These are phyloP conservation scores for Linnemannia hyalina DNA, from an alignment of 192 early-diverging fungal species.

Conservation along the genomic window DNA sequence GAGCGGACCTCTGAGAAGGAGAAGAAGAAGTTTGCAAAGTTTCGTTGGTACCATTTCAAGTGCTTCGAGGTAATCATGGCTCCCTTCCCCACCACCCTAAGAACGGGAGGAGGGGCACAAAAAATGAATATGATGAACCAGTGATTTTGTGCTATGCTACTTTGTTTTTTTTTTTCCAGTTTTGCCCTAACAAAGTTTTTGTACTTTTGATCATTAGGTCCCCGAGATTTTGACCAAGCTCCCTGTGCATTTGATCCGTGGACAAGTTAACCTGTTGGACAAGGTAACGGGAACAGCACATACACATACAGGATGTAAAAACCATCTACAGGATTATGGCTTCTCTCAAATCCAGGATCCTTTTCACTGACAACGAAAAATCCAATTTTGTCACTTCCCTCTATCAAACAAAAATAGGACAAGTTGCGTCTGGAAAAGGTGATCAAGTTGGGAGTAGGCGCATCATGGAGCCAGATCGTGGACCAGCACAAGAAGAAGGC, in stretches of 20 bases:
- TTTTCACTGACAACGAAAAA: not conserved
- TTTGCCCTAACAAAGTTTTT: not conserved
- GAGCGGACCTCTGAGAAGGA: slow-evolving; percentile 61
- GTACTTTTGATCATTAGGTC: slow-evolving; percentile 30
- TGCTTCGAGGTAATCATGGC: slow-evolving; percentile 59
- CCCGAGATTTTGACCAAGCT: slow-evolving; percentile 61
- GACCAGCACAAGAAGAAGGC: slow-evolving; percentile 55
- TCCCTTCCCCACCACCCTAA: too few relatives aligned
- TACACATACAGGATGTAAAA: not conserved
- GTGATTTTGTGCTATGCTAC: not conserved
- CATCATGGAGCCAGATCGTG: slow-evolving; percentile 54
- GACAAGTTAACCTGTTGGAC: slow-evolving; percentile 56
- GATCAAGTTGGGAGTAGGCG: slow-evolving; percentile 56
- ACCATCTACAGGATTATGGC: not conserved
- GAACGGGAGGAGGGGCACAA: not conserved
- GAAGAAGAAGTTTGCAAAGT: slow-evolving; percentile 65
- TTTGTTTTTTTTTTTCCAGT: not conserved
- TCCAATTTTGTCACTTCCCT: not conserved
- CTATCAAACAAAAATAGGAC: slow-evolving; percentile 33
- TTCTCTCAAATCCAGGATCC: not conserved
- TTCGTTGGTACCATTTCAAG: slow-evolving; percentile 66
- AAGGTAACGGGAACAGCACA: slow-evolving; percentile 49
- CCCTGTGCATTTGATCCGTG: slow-evolving; percentile 62
- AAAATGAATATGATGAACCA: not conserved
- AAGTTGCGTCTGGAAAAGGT: slow-evolving; percentile 57